A percentile compares a stretch with the other conserved stretches of the same genome.
Conservation (phyloP, 345 rosid species). For the rapeseed (Brassica napus) region DNA sequence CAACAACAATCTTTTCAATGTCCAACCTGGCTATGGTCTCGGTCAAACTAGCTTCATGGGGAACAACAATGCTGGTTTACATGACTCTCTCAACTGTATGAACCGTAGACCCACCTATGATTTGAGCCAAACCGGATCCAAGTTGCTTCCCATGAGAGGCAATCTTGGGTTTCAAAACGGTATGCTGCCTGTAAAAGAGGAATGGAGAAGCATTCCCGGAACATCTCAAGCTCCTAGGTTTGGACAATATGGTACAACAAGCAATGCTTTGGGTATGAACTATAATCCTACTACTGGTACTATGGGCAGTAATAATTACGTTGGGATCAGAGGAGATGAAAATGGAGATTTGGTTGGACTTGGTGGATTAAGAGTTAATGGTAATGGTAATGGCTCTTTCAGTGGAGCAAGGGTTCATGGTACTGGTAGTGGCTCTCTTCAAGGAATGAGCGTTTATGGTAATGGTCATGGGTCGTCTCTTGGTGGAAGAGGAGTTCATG, state of each 20-base stretch:
- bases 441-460: background rate
- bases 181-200: background rate
- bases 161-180: background rate
- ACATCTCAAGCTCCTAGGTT: constrained; percentile 7
- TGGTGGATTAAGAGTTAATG: background rate
- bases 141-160: background rate
- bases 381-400: background rate
- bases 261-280: constrained; percentile 5
- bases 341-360: background rate
- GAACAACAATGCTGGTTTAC: background rate
- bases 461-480: background rate
- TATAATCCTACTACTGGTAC: background rate
- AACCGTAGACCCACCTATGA: background rate
- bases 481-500: background rate
- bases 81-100: background rate
- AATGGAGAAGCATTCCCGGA: background rate
- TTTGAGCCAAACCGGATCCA: background rate
- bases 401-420: background rate
- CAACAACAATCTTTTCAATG: background rate
- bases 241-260: constrained; percentile 12
- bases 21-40: background rate
- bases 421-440: background rate
- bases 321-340: background rate
- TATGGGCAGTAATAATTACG: background rate
- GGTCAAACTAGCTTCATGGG: constrained; percentile 12